phyloP scores from a whole-genome alignment of 306 rosid genomes.

The Vigna angularis region DNA sequence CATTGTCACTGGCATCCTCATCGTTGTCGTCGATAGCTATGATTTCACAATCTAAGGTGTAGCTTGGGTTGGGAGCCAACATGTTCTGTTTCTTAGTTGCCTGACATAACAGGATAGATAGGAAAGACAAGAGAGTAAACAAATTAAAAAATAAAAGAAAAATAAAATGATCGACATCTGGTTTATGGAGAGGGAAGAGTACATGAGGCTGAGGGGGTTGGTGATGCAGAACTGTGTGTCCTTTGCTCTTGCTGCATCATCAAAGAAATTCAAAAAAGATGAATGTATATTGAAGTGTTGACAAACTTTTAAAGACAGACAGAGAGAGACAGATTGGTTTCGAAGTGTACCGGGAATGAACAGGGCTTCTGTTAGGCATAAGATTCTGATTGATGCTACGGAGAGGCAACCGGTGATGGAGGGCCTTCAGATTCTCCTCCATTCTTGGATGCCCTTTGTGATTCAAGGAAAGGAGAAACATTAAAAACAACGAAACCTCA shows the following conservation, averaged over 20 bases:
- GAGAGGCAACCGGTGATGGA: conserved; percentile 55
- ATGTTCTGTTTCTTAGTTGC: conserved; percentile 37
- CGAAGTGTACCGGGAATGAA: conserved; percentile 40
- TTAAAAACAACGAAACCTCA: background rate
- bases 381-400: conserved; percentile 58
- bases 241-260: conserved; percentile 48
- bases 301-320: background rate
- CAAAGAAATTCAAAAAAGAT: conserved; percentile 19
- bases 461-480: conserved; percentile 1
- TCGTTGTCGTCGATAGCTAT: conserved; percentile 31
- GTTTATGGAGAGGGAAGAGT: conserved; percentile 27
- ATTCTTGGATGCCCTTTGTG: conserved; percentile 55
- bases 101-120: conserved; percentile 21
- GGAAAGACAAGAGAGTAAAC: background rate
- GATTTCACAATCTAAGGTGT: conserved; percentile 25
- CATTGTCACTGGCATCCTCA: conserved; percentile 40
- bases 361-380: conserved; percentile 39
- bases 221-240: conserved; percentile 39
- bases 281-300: background rate
- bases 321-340: background rate
- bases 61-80: conserved; percentile 27
- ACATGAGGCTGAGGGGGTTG: conserved; percentile 44
- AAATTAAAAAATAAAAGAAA: background rate
- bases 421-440: conserved; percentile 45
- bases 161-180: background rate